These are phyloP conservation scores for Diospyros kaki DNA, from an alignment of 148 eudicot genomes.

Conservation along the genomic window DNA sequence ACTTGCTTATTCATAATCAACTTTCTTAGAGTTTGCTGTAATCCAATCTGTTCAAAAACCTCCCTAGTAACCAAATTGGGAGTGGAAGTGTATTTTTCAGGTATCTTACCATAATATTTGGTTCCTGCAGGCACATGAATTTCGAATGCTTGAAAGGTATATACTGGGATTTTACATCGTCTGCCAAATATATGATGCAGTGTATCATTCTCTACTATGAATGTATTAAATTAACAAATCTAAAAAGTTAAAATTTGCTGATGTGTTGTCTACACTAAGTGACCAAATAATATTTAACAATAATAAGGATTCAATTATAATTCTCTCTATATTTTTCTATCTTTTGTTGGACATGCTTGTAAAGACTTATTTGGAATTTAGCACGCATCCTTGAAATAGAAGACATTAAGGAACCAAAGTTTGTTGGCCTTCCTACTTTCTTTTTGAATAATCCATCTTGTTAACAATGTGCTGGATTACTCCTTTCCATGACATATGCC, in stretches of 20 bases:
- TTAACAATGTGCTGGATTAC: no score
- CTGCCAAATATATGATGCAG: slow-evolving; percentile 35
- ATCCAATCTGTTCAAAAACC: neutral
- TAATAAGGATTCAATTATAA: neutral
- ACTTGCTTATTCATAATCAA: neutral
- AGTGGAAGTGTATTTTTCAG: slow-evolving; percentile 11
- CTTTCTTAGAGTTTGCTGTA: neutral
- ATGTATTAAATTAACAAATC: slow-evolving; percentile 11
- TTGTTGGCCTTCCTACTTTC: no score
- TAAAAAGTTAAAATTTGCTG: neutral
- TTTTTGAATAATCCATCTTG: no score
- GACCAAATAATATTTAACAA: no score
- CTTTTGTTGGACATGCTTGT: neutral
- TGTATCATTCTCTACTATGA: slow-evolving; percentile 35
- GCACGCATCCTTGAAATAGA: neutral
- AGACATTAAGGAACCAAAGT: neutral
- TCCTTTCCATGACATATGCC: no score
- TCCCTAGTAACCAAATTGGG: neutral
- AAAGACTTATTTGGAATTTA: neutral
- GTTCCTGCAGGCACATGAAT: slow-evolving; percentile 91
- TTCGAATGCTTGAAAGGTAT: slow-evolving; percentile 56
- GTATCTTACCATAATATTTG: slow-evolving; percentile 74
- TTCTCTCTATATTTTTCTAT: neutral
- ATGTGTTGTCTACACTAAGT: neutral
- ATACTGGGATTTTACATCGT: slow-evolving; percentile 39